Evolutionary conservation across 768 basidiomycete species (phyloP).

Genomic region (Lactarius sanguifluus): DNA sequence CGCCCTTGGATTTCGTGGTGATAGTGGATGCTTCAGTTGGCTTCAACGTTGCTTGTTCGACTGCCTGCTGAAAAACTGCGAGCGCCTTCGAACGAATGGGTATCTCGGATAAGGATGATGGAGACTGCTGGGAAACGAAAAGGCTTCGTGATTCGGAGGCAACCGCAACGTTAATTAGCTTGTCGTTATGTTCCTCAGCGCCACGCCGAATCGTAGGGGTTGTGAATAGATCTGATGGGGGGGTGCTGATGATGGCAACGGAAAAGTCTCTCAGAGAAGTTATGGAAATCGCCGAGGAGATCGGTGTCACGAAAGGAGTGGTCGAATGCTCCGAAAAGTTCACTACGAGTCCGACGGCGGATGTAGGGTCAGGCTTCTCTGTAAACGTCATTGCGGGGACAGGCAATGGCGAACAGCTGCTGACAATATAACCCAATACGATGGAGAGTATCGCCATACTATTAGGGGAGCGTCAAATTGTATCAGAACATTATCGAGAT

Average conservation of each 20-base stretch:
- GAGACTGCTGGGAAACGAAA: constrained; percentile 16
- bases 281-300: constrained; percentile 24
- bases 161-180: constrained; percentile 4
- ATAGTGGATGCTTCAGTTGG: constrained; percentile 13
- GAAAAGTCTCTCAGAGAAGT: constrained; percentile 23
- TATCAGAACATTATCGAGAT: background rate
- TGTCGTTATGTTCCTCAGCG: constrained; percentile 8
- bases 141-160: constrained; percentile 13
- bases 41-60: background rate
- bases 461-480: constrained; percentile 21
- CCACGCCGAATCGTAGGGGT: constrained; percentile 10
- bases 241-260: constrained; percentile 15
- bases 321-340: constrained; percentile 22
- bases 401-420: constrained; percentile 33
- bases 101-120: constrained; percentile 24
- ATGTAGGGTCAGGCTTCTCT: constrained; percentile 16
- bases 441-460: constrained; percentile 71
- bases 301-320: constrained; percentile 15
- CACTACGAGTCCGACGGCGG: constrained; percentile 20
- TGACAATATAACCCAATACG: constrained; percentile 56
- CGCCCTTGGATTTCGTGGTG: constrained; percentile 5
- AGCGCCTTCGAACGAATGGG: constrained; percentile 27
- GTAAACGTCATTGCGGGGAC: constrained; percentile 37
- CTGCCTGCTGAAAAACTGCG: constrained; percentile 18
- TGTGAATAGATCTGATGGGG: constrained; percentile 25